Evolutionary conservation across 2,329 filamentous ascomycete species (phyloP), one percentile per base, ranked within the genome.

Genomic region (Lomentospora prolificans): DNA sequence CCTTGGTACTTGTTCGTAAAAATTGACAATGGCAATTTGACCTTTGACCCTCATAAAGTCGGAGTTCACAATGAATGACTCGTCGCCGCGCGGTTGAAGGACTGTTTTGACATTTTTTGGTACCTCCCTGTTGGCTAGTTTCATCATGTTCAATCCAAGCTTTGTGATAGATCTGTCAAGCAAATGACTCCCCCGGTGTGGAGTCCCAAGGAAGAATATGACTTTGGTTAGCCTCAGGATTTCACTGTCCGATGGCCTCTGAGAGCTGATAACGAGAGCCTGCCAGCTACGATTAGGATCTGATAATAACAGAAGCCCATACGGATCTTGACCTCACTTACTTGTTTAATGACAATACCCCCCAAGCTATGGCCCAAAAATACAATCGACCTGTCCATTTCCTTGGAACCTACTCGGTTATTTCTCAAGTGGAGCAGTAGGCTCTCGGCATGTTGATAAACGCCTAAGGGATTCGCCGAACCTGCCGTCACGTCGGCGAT

Each of bases 311-410:
- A n/a, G n/a, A n/a, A n/a, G n/a, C n/a, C n/a, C n/a, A n/a, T n/a
- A n/a, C n/a, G n/a, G n/a, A n/a, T 46, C 41, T 12, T n/a, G 28
- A 36, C 22, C 33, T 22, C 4, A 55, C 55, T 54, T 33, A 59
- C 58, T 8, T 57, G 55, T 48, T 59, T 59, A 4, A 58, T 57
- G 19, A 59, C 57, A 24, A 59, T 54, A 24, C 58, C 58, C 3
- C 58, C 58, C 8, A 59, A 22, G n/a, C 58, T 59, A 24, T 59
- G 58, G n/a, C 58, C 57, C 14, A 57, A 30, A 25, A 57, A 57
- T 33, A 59, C 3, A 22, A 59, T 55, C 30, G 55, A 57, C 36
- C 54, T 59, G 30, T 7, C 30, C 30, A 7, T 33, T 33, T 12
- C 30, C 7, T 33, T 12, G 30, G 30, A 33, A 33, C 17, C 17